Conservation (phyloP, 345 rosid species). For the Citrus mangshanensis region DNA sequence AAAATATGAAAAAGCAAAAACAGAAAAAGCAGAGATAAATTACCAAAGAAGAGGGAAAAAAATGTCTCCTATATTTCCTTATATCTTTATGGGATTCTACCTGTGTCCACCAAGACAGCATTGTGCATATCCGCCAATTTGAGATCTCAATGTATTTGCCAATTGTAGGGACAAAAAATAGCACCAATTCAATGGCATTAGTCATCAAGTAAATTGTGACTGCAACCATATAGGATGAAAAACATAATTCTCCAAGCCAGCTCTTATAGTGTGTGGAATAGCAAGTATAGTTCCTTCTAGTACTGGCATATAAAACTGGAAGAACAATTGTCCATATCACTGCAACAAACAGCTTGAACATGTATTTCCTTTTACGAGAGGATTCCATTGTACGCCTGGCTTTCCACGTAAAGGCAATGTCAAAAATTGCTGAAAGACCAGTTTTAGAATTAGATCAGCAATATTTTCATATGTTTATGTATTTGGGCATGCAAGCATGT, state of each 20-base stretch:
- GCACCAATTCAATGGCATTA: constrained; percentile 72
- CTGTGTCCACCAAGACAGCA: constrained; percentile 79
- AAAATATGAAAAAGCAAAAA: neutral
- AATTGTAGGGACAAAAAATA: constrained; percentile 81
- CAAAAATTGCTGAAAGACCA: constrained; percentile 65
- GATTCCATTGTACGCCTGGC: constrained; percentile 60
- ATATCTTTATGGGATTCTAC: constrained; percentile 34
- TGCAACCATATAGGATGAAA: constrained; percentile 83
- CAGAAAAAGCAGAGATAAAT: neutral
- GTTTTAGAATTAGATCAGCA: constrained; percentile 14
- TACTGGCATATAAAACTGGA: constrained; percentile 64
- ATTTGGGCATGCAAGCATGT: neutral
- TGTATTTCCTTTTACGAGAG: constrained; percentile 56
- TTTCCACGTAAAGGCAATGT: constrained; percentile 85
- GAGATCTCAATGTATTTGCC: constrained; percentile 82
- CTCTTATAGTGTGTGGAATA: constrained; percentile 56
- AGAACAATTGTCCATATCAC: constrained; percentile 80
- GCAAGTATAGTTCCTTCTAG: constrained; percentile 80
- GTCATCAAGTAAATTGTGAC: constrained; percentile 65
- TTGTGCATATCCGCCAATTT: constrained; percentile 53
- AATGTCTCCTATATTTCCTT: neutral
- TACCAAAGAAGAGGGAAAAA: neutral
- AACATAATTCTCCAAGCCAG: constrained; percentile 81
- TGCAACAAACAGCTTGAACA: constrained; percentile 65
- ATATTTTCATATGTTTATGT: neutral